Percentiles rank a stretch among this genome's conserved stretches.
Conservation (phyloP, 441 rosid species). For the Metrosideros polymorpha region DNA sequence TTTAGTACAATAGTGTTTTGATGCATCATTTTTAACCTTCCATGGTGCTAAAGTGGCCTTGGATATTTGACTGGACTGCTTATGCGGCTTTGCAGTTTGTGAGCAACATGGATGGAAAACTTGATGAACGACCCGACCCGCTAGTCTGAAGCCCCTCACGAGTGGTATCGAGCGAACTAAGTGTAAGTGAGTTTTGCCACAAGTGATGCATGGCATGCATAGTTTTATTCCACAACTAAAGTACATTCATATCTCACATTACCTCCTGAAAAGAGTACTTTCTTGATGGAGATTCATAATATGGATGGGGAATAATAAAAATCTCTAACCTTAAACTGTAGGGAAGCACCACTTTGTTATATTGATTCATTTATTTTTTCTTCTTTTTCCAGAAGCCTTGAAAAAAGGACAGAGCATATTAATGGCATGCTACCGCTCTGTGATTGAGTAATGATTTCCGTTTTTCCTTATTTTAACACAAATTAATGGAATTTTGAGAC, state of each 20-base stretch:
- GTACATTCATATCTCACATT: background rate
- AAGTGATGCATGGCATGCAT: background rate
- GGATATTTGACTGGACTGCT: background rate
- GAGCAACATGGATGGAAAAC: conserved; percentile 67
- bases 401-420: background rate
- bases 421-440: background rate
- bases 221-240: background rate
- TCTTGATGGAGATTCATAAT: background rate
- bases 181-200: conserved; percentile 45
- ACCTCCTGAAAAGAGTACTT: background rate
- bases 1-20: background rate
- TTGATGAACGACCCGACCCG: conserved; percentile 83
- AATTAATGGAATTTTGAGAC: background rate
- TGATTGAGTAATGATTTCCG: background rate
- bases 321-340: background rate
- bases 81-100: conserved; percentile 42
- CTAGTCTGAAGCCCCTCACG: conserved; percentile 90
- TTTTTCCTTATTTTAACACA: background rate
- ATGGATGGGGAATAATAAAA: background rate
- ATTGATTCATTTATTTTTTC: background rate
- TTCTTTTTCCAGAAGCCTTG: background rate
- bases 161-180: conserved; percentile 79
- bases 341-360: background rate
- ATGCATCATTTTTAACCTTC: background rate
- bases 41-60: background rate